Evolutionary conservation across 116 monocot genomes (phyloP).

Genomic region (Dioscorea cayenensis): DNA sequence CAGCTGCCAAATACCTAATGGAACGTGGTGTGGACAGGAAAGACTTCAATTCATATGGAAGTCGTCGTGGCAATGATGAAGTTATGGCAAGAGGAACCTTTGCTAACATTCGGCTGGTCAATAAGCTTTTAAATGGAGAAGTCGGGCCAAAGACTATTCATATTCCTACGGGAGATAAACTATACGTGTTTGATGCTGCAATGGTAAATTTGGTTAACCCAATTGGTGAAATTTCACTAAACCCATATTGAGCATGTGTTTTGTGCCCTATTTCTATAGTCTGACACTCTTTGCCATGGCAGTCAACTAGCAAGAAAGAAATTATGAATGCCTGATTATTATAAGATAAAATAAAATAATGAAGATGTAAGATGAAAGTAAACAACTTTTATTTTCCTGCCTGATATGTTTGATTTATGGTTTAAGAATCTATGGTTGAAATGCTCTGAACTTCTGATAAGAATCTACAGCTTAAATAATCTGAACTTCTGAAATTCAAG

Average conservation of each 20-base stretch:
- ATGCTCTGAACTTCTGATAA: too few relatives aligned
- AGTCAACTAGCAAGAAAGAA: too few relatives aligned
- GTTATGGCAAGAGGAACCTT: conserved; percentile 82
- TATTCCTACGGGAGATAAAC: conserved; percentile 63
- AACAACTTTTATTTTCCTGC: too few relatives aligned
- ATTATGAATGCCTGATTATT: too few relatives aligned
- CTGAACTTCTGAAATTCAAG: too few relatives aligned
- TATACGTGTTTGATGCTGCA: conserved; percentile 71
- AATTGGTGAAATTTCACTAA: not conserved
- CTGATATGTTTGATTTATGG: too few relatives aligned
- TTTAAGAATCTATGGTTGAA: too few relatives aligned
- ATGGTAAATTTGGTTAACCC: conserved; percentile 27
- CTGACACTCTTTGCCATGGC: too few relatives aligned
- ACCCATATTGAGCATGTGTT: not conserved
- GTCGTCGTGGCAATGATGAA: conserved; percentile 75
- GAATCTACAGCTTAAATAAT: too few relatives aligned
- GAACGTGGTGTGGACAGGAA: conserved; percentile 59
- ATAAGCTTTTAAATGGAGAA: conserved; percentile 69
- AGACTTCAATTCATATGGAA: conserved; percentile 80
- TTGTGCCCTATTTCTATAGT: too few relatives aligned
- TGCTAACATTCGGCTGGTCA: conserved; percentile 70
- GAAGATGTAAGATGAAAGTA: too few relatives aligned
- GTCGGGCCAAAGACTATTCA: conserved; percentile 69
- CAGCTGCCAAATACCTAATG: conserved; percentile 55
- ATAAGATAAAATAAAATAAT: too few relatives aligned